phyloP scores from a whole-genome alignment of 306 rosid genomes.

The Cucumis cinereus region DNA sequence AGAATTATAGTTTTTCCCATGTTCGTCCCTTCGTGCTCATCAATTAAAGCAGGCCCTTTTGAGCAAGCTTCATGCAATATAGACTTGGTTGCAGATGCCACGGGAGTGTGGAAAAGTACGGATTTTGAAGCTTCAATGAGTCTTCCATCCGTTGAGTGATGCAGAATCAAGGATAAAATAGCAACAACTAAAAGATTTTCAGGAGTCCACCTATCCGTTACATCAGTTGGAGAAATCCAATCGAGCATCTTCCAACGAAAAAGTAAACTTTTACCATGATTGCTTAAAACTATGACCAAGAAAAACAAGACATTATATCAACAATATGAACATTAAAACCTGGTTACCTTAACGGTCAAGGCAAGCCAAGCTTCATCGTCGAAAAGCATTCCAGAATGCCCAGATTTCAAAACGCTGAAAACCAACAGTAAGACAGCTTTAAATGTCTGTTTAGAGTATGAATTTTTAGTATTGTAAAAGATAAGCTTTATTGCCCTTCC shows the following conservation, averaged over 20 bases:
- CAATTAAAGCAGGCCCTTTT: conserved; percentile 75
- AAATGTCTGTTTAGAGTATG: conserved; percentile 29
- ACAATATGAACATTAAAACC: background rate
- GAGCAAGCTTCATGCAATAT: conserved; percentile 38
- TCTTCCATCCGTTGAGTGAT: conserved; percentile 46
- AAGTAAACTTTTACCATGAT: background rate
- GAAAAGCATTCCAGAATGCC: conserved; percentile 40
- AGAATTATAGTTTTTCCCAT: conserved; percentile 36
- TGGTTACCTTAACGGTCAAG: conserved; percentile 51
- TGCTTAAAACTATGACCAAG: conserved; percentile 5
- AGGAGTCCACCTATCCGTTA: conserved; percentile 29
- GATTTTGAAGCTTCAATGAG: conserved; percentile 65
- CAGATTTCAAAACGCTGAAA: conserved; percentile 42
- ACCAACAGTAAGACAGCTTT: conserved; percentile 33
- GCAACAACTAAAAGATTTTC: conserved; percentile 46
- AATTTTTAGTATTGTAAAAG: conserved; percentile 19
- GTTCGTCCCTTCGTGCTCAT: conserved; percentile 51
- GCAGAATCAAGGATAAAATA: conserved; percentile 59
- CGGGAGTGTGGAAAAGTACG: conserved; percentile 42
- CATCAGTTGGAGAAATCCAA: conserved; percentile 23
- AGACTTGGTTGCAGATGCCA: conserved; percentile 36
- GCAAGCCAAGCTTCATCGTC: conserved; percentile 60
- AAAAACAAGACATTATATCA: background rate
- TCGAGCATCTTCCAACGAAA: conserved; percentile 43
- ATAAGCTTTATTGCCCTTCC: conserved; percentile 39